Base-by-base conservation (phyloP, 2,329 filamentous ascomycete genomes). In the Aspergillus hortae region DNA sequence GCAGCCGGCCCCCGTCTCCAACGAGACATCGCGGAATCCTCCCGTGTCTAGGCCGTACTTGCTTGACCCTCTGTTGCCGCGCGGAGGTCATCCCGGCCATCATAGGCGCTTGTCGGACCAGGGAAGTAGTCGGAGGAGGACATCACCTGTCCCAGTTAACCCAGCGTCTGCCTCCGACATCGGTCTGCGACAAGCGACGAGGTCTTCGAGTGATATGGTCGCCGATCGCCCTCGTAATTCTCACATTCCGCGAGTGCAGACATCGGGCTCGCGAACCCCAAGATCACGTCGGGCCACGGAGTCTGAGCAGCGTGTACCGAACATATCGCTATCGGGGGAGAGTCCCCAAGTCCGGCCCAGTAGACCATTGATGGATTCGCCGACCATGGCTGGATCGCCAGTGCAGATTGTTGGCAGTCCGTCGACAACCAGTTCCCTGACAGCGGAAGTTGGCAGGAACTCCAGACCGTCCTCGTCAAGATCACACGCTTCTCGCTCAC, bases 31-130 rank as follows among this genome's bases (percentile, higher is more conserved):
- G 6, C 59, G 64, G 46, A 62, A 60, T 23, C 63, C 66, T 4
- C 62, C 66, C 2, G 56, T 63, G 10, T 68, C 65, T 3, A 60
- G 70, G 30, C 67, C 68, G 4, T 66, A 70, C 58, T 55, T 71
- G 21, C 57, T 73, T 21, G 65, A 67, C 27, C 60, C 68, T n/a
- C 50, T 62, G 4, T 53, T 59, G 2, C 44, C 65, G 10, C 62
- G 59, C 2, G 49, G 64, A 15, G 55, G 50, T 19, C 25, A 53
- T 4, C 52, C 57, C 17, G 57, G 52, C 9, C 72, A 74, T 47
- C 69, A 66, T 46, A 62, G 72, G 50, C 62, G 65, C 15, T 60
- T 68, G 15, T 74, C 71, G 1, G 72, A 74, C 32, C 67, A 69
- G 46, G 65, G 59, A 7, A 59, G 53, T 47, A 54, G 59, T 30